Evolutionary conservation across 768 basidiomycete species (phyloP).

Genomic region (Suillus lakei): DNA sequence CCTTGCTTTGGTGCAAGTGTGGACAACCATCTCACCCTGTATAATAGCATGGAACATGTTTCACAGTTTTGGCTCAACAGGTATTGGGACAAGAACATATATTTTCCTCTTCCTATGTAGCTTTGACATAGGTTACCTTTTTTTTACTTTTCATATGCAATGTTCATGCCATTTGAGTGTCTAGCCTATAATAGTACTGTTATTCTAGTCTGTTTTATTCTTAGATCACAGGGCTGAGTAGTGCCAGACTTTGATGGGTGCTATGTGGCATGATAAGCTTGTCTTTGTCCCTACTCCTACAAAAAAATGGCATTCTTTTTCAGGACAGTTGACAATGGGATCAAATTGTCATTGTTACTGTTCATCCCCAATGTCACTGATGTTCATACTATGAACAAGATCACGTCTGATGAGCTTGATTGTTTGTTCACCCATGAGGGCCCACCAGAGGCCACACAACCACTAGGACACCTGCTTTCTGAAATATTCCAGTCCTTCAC

Average conservation of each 20-base stretch:
- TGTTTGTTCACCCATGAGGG: no score
- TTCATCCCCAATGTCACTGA: neutral
- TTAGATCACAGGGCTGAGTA: no score
- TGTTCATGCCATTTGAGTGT: no score
- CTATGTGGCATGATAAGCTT: no score
- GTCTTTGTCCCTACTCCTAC: no score
- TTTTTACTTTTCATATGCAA: no score
- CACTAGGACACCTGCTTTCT: neutral
- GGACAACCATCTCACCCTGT: constrained; percentile 3
- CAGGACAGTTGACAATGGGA: no score
- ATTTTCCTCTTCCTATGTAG: neutral
- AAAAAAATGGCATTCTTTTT: neutral
- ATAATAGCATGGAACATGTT: constrained; percentile 9
- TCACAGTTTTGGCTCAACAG: constrained; percentile 15
- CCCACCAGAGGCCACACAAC: no score
- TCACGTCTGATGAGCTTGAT: neutral
- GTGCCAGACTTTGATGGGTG: no score
- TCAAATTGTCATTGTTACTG: neutral
- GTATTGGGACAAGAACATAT: constrained; percentile 5
- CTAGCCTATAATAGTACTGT: no score
- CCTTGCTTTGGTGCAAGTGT: constrained; percentile 11
- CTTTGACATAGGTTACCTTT: neutral
- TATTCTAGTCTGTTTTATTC: neutral
- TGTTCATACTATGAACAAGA: neutral
- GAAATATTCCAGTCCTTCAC: neutral